These are phyloP conservation scores for Stemphylium vesicarium DNA, from an alignment of 2,329 filamentous ascomycete species.

Conservation along the genomic window DNA sequence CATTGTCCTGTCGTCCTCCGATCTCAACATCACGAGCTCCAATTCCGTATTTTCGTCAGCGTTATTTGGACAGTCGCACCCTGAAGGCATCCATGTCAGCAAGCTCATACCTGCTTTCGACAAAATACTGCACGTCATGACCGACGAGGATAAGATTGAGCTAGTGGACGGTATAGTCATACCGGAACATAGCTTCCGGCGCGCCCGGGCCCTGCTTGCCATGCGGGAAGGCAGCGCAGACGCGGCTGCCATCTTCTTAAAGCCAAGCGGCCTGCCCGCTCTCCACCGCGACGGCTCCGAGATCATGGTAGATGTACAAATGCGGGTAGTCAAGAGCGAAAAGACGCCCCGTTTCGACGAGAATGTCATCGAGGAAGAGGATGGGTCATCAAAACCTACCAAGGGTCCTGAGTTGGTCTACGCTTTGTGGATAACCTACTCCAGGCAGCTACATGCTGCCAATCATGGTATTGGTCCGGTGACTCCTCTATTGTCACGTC, in stretches of 20 bases:
- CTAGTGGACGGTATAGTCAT: constrained; percentile 94
- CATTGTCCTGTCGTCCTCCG: constrained; percentile 82
- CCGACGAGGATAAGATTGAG: constrained; percentile 82
- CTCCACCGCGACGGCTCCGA: constrained; percentile 89
- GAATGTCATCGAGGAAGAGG: constrained; percentile 68
- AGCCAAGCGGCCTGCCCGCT: constrained; percentile 82
- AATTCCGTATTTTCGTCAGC: constrained; percentile 94
- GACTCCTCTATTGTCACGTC: constrained; percentile 68
- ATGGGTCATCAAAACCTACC: constrained; percentile 54
- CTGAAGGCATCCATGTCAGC: constrained; percentile 79
- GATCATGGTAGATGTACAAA: constrained; percentile 92
- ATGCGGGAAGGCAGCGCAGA: constrained; percentile 83
- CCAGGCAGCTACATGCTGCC: constrained; percentile 83
- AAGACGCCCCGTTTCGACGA: constrained; percentile 58
- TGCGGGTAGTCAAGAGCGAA: constrained; percentile 93
- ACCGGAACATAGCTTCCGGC: constrained; percentile 92
- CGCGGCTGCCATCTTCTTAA: constrained; percentile 75
- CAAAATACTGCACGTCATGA: constrained; percentile 78
- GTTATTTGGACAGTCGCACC: constrained; percentile 85
- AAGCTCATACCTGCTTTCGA: constrained; percentile 88
- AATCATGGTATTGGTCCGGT: constrained; percentile 66
- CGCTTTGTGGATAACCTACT: constrained; percentile 97
- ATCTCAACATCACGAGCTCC: constrained; percentile 83
- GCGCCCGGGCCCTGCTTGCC: constrained; percentile 82
- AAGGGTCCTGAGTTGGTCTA: constrained; percentile 76